Percentiles rank a stretch among this genome's conserved stretches.
Evolutionary conservation across 2,329 filamentous ascomycete genomes (phyloP).

Genomic region (Helicocarpus griseus): DNA sequence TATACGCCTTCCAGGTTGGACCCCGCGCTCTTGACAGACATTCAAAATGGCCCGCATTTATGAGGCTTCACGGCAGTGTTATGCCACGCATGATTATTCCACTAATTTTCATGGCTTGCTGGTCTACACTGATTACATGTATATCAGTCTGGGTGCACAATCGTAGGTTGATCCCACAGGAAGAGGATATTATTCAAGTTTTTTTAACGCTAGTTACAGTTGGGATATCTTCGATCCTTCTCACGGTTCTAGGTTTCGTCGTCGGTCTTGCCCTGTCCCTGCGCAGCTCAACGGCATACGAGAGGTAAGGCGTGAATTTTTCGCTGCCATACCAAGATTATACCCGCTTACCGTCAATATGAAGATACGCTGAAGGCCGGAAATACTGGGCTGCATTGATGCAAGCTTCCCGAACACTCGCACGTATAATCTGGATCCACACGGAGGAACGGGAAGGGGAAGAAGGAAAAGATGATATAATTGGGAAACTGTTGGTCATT

Average conservation of each 20-base stretch:
- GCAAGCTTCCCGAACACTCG: slow-evolving; percentile 47
- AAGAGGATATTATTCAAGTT: slow-evolving; percentile 6
- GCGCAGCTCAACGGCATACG: slow-evolving; percentile 67
- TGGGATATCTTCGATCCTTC: slow-evolving; percentile 50
- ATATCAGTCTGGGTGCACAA: slow-evolving; percentile 40
- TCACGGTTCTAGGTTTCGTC: slow-evolving; percentile 73
- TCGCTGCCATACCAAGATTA: background rate
- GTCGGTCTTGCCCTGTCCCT: slow-evolving; percentile 71
- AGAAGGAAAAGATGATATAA: slow-evolving; percentile 53
- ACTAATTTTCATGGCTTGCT: slow-evolving; percentile 50
- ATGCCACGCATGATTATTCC: slow-evolving; percentile 65
- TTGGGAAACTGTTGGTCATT: slow-evolving; percentile 51
- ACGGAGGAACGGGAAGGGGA: slow-evolving; percentile 50
- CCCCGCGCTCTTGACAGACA: slow-evolving; percentile 63
- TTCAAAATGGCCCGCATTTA: slow-evolving; percentile 66
- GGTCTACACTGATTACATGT: slow-evolving; percentile 57
- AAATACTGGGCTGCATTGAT: slow-evolving; percentile 54
- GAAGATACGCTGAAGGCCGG: slow-evolving; percentile 47
- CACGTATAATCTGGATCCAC: slow-evolving; percentile 76
- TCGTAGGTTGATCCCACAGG: slow-evolving; percentile 21
- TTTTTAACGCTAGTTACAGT: slow-evolving; percentile 23
- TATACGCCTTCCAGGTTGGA: slow-evolving; percentile 14
- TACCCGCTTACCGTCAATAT: slow-evolving; percentile 3
- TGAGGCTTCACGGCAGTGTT: slow-evolving; percentile 68
- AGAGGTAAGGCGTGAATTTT: slow-evolving; percentile 38